Percentiles rank a stretch among this genome's conserved stretches.
Conservation (phyloP, 1,284 basidiomycete genomes). For the Trichosporon faecale region DNA sequence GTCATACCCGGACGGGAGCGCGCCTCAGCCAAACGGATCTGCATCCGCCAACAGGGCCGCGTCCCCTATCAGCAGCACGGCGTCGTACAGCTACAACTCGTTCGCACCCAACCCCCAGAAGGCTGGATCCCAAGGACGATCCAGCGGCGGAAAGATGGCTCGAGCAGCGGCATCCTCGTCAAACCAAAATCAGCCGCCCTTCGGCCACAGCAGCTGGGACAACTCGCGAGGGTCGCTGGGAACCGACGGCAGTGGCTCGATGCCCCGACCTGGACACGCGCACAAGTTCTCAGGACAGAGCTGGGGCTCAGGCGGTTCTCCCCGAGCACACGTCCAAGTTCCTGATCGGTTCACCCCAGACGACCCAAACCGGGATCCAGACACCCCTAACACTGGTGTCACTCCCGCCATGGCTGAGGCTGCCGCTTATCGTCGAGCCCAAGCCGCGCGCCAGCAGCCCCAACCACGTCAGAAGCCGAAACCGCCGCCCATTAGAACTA, state of each 20-base stretch:
- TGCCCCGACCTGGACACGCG: neutral
- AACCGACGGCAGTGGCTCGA: neutral
- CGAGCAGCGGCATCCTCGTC: neutral
- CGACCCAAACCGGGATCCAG: neutral
- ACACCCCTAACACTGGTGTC: conserved; percentile 6
- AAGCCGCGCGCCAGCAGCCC: neutral
- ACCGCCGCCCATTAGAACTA: neutral
- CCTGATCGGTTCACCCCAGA: conserved; percentile 3
- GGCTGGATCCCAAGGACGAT: neutral
- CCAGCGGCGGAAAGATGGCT: neutral
- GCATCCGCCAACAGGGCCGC: neutral
- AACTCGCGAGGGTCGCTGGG: conserved; percentile 1
- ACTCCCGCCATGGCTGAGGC: conserved; percentile 9
- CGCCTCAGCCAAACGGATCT: conserved; percentile 6
- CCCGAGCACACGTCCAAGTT: conserved; percentile 8
- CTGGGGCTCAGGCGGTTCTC: conserved; percentile 5
- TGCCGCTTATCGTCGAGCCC: conserved; percentile 1
- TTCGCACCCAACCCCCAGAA: neutral
- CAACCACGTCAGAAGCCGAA: conserved; percentile 10
- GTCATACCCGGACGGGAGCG: neutral
- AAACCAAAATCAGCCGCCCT: conserved; percentile 2
- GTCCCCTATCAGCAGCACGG: conserved; percentile 1
- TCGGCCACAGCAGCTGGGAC: conserved; percentile 3
- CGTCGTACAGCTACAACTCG: conserved; percentile 7
- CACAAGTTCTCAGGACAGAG: conserved; percentile 10